Percentiles rank a stretch among this genome's conserved stretches.
Evolutionary conservation across 441 rosid genomes (phyloP).

Genomic region (Erodium texanum): DNA sequence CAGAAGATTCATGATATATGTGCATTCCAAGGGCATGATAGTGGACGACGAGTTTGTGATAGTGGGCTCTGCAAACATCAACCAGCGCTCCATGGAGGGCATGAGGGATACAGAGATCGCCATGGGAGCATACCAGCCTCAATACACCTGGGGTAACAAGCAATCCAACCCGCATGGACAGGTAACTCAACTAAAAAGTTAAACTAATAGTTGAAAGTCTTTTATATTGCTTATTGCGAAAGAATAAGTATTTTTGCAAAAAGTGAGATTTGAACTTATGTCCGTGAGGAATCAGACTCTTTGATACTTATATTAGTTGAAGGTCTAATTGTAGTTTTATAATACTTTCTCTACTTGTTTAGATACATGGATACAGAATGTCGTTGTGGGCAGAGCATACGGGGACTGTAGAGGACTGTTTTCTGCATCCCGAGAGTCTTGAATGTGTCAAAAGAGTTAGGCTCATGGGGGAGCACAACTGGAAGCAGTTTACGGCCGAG

Average conservation of each 20-base stretch:
- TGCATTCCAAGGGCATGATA: conserved; percentile 96
- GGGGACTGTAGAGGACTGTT: conserved; percentile 61
- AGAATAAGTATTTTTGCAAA: too few relatives aligned
- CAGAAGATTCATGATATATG: conserved; percentile 89
- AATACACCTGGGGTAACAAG: conserved; percentile 65
- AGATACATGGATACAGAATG: conserved; percentile 94
- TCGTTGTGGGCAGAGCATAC: conserved; percentile 93
- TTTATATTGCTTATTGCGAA: too few relatives aligned
- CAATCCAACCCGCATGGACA: conserved; percentile 66
- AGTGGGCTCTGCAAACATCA: conserved; percentile 89
- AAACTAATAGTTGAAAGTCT: too few relatives aligned
- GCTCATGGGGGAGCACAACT: conserved; percentile 50
- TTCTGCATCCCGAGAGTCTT: conserved; percentile 53
- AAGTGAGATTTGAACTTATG: too few relatives aligned
- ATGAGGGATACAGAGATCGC: conserved; percentile 94
- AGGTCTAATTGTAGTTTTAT: too few relatives aligned
- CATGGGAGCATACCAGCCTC: conserved; percentile 97
- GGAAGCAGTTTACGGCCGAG: conserved; percentile 64
- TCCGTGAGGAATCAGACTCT: too few relatives aligned
- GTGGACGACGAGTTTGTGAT: conserved; percentile 85
- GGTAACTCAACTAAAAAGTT: too few relatives aligned
- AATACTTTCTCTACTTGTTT: neutral
- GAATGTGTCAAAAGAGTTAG: conserved; percentile 72
- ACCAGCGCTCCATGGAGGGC: conserved; percentile 94
- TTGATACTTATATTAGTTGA: too few relatives aligned